Base-by-base conservation (phyloP, 2,329 filamentous ascomycete genomes). In the Aspergillus sp. region DNA sequence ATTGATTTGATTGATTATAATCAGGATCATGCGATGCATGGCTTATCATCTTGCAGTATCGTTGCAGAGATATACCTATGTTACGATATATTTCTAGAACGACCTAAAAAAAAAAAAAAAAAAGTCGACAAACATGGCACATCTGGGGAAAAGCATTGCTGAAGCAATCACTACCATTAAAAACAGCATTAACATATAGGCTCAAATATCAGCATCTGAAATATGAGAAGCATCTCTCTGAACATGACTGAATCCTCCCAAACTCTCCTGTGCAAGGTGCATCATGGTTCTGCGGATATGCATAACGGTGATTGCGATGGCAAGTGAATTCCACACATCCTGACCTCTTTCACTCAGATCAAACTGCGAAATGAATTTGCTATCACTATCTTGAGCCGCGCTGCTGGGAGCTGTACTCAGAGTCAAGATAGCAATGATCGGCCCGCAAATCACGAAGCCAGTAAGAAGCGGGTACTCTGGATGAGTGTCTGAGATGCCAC, bases 261-360 rank as follows among this genome's bases (percentile, higher is more conserved):
- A 20, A 4, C 64, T 59, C 8, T 60, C 68, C 33, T 73, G 64
- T 38, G 73, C 71, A 19, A 82, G 66, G 50, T 73, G 65, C 47
- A 75, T 57, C 73, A 81, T 74, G 32, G 76, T 73, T 53, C 79
- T 77, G 4, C 81, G 74, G 49, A 78, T 75, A 61, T 82, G 77
- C 55, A 81, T 74, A 10, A 82, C 71, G 5, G 81, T 68, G 52
- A 85, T 81, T 0, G 82, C 79, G 46, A 85, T 58, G 0, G 81
- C 80, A 3, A 85, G 68, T 4, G 78, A 74, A 60, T 83, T 83
- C 82, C 82, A 86, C 2, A 84, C 81, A 61, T 85, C 82, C 53
- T 80, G 79, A 1, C 75, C 75, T 8, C 67, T 63, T 41, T 81
- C 74, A 3, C 72, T 73, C 50, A 83, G 76, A 60, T 85, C 78